These are phyloP conservation scores for Eucalyptus grandis DNA, from an alignment of 345 rosid genomes.

Conservation along the genomic window DNA sequence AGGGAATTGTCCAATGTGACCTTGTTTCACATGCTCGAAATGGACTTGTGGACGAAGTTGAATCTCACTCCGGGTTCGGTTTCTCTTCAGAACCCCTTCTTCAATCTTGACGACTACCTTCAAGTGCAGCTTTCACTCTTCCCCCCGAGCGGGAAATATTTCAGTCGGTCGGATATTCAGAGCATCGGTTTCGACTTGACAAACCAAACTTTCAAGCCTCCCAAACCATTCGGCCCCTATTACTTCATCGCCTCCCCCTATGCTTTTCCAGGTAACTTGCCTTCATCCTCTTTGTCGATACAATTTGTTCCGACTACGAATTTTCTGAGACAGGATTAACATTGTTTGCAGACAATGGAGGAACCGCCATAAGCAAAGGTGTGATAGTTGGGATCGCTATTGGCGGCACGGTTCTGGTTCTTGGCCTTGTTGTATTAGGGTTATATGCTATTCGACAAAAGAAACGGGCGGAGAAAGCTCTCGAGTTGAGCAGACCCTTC, in stretches of 20 bases:
- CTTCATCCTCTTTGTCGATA: too few species aligned
- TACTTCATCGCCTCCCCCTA: constrained; percentile 79
- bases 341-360: constrained; percentile 1
- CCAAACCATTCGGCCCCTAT: constrained; percentile 83
- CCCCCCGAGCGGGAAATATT: constrained; percentile 48
- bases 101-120: constrained; percentile 81
- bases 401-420: constrained; percentile 38
- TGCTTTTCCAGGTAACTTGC: constrained; percentile 54
- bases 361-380: constrained; percentile 29
- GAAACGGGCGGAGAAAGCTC: constrained; percentile 90
- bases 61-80: constrained; percentile 76
- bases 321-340: neutral
- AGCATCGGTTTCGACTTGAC: constrained; percentile 69
- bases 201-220: constrained; percentile 91
- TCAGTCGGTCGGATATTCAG: constrained; percentile 55
- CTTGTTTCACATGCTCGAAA: constrained; percentile 67
- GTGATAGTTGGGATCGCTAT: constrained; percentile 38
- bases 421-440: constrained; percentile 57
- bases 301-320: neutral
- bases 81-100: constrained; percentile 68
- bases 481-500: constrained; percentile 73
- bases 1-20: constrained; percentile 57
- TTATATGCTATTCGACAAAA: constrained; percentile 82
- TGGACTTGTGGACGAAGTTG: constrained; percentile 70
- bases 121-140: constrained; percentile 78